These are phyloP conservation scores for Salinomyces thailandicus DNA, from an alignment of 2,329 filamentous ascomycete genomes.

Conservation along the genomic window DNA sequence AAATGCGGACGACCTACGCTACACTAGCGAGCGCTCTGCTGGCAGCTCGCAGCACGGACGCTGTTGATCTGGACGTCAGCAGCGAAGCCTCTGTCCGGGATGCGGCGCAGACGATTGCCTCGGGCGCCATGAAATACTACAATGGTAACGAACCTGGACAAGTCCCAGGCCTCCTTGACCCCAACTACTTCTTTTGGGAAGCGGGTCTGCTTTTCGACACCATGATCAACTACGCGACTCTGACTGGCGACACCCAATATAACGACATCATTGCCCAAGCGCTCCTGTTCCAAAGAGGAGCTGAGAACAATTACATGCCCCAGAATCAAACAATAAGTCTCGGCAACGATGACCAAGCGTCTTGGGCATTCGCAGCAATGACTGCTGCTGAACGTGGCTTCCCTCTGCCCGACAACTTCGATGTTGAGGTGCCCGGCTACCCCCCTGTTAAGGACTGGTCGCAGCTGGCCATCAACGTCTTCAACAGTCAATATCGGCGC, in stretches of 20 bases:
- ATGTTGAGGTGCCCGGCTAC: conserved; percentile 27
- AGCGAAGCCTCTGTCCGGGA: not conserved
- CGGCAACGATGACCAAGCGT: conserved; percentile 51
- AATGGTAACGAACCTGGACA: conserved; percentile 6
- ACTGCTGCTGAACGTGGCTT: conserved; percentile 67
- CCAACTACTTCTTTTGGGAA: conserved; percentile 45
- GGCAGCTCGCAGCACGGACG: not conserved
- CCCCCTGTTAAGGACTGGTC: conserved; percentile 50
- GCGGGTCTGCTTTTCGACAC: conserved; percentile 55
- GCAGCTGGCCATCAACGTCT: conserved; percentile 62
- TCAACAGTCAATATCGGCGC: conserved; percentile 61
- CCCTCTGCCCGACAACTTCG: conserved; percentile 45
- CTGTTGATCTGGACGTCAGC: conserved; percentile 3
- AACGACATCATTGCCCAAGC: conserved; percentile 50
- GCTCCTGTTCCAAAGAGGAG: conserved; percentile 50
- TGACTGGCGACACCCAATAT: conserved; percentile 53
- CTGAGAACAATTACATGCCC: conserved; percentile 52
- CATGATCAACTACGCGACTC: conserved; percentile 60
- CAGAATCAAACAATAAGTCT: conserved; percentile 23
- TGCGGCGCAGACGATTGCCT: conserved; percentile 4
- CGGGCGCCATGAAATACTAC: conserved; percentile 8
- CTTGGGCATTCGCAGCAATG: conserved; percentile 75
- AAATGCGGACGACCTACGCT: not conserved
- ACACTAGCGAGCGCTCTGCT: not conserved
- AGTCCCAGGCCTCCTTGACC: conserved; percentile 16